These are phyloP conservation scores for Monilinia aucupariae DNA, from an alignment of 2,329 filamentous ascomycete genomes.

Conservation along the genomic window DNA sequence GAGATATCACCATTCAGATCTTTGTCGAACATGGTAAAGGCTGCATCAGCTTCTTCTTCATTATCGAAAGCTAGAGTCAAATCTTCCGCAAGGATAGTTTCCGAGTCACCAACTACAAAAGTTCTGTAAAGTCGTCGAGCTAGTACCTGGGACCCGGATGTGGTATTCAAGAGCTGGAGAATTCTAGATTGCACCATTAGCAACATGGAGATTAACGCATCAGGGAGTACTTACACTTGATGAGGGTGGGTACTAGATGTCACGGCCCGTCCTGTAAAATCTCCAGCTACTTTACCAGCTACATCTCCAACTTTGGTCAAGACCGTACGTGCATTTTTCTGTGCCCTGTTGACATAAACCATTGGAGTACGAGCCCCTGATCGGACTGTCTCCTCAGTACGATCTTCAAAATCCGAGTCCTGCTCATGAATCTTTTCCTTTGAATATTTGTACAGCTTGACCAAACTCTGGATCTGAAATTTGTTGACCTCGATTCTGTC, in stretches of 20 bases:
- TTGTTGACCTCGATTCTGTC: slow-evolving; percentile 91
- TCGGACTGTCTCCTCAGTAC: slow-evolving; percentile 29
- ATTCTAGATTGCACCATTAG: slow-evolving; percentile 42
- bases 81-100: slow-evolving; percentile 74
- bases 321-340: slow-evolving; percentile 68
- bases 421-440: slow-evolving; percentile 61
- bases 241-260: slow-evolving; percentile 70
- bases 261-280: slow-evolving; percentile 74
- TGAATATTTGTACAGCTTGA: slow-evolving; percentile 59
- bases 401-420: slow-evolving; percentile 69
- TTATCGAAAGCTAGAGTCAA: slow-evolving; percentile 72
- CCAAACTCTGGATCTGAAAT: slow-evolving; percentile 68
- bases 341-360: slow-evolving; percentile 60
- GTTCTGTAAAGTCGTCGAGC: slow-evolving; percentile 85
- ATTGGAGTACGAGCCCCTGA: slow-evolving; percentile 62
- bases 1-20: slow-evolving; percentile 96
- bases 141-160: slow-evolving; percentile 71
- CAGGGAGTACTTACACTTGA: slow-evolving; percentile 52
- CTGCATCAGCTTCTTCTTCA: slow-evolving; percentile 79
- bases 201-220: neutral
- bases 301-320: slow-evolving; percentile 79
- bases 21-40: slow-evolving; percentile 90
- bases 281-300: slow-evolving; percentile 79
- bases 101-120: slow-evolving; percentile 66
- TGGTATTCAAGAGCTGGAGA: slow-evolving; percentile 66